A percentile compares a stretch with the other conserved stretches of the same genome.
Evolutionary conservation across 805 yeast genomes (phyloP).

Genomic region (Candida nonsorbophila): DNA sequence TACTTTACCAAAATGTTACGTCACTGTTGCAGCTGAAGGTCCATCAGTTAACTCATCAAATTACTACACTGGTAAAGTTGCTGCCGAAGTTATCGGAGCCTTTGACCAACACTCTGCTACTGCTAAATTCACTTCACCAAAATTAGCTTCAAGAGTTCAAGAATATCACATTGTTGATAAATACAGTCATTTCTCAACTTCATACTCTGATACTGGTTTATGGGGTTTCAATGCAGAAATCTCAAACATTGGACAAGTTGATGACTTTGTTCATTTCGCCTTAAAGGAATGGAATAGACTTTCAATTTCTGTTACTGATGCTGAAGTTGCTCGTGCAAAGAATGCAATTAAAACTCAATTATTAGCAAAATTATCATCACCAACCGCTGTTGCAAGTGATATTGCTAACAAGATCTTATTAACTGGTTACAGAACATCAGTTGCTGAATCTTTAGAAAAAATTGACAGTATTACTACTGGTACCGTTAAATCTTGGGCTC

Average conservation of each 20-base stretch:
- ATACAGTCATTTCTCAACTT: slow-evolving; percentile 64
- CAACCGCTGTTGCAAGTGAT: slow-evolving; percentile 48
- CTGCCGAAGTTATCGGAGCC: slow-evolving; percentile 52
- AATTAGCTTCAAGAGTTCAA: slow-evolving; percentile 62
- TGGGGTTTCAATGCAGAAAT: slow-evolving; percentile 77
- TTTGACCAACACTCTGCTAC: slow-evolving; percentile 51
- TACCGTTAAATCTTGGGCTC: slow-evolving; percentile 70
- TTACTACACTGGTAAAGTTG: slow-evolving; percentile 68
- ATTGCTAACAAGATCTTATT: slow-evolving; percentile 58
- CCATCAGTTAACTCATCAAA: slow-evolving; percentile 60
- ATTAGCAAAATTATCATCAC: slow-evolving; percentile 44
- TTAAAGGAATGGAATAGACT: slow-evolving; percentile 87
- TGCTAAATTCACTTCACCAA: slow-evolving; percentile 54
- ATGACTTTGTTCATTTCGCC: slow-evolving; percentile 76
- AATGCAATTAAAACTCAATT: slow-evolving; percentile 61
- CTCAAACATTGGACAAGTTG: slow-evolving; percentile 54
- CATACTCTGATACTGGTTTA: slow-evolving; percentile 74
- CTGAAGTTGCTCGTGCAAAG: slow-evolving; percentile 77
- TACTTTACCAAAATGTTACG: slow-evolving; percentile 75
- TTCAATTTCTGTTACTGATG: slow-evolving; percentile 66
- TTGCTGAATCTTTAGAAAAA: slow-evolving; percentile 52
- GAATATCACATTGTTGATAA: slow-evolving; percentile 71
- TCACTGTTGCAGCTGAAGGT: slow-evolving; percentile 71
- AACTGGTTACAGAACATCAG: slow-evolving; percentile 57
- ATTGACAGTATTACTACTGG: slow-evolving; percentile 60